A percentile compares a stretch with the other conserved stretches of the same genome.
Evolutionary conservation across 768 basidiomycete genomes (phyloP).

Genomic region (Trametes sanguinea): DNA sequence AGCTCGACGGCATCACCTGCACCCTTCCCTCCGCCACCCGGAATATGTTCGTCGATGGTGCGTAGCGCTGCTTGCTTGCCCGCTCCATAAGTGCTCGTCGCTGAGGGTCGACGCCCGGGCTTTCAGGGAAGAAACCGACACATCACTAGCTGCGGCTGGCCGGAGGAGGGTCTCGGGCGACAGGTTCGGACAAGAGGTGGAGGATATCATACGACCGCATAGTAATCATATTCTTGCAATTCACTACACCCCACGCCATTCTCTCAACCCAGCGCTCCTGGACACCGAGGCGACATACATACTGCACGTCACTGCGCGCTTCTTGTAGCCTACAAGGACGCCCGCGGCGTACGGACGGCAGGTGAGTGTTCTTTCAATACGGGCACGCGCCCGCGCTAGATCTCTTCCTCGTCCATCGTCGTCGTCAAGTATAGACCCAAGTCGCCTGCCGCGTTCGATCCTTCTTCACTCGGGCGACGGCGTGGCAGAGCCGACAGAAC

Average conservation of each 20-base stretch:
- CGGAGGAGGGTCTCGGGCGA: no score
- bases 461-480: conserved; percentile 22
- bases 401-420: neutral
- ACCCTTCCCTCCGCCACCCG: conserved; percentile 87
- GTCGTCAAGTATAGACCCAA: conserved; percentile 10
- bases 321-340: no score
- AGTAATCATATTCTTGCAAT: neutral
- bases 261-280: neutral
- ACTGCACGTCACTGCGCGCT: no score
- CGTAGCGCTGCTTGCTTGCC: conserved; percentile 8
- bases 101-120: neutral
- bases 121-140: conserved; percentile 50
- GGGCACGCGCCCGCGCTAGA: neutral
- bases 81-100: neutral
- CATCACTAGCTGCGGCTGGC: conserved; percentile 39
- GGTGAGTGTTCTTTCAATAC: no score
- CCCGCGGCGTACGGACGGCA: neutral
- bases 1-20: conserved; percentile 84
- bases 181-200: no score
- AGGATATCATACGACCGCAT: neutral
- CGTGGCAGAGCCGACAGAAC: conserved; percentile 23
- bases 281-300: no score
- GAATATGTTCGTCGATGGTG: conserved; percentile 97
- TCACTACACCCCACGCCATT: neutral
- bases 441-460: conserved; percentile 2